Percentiles rank a stretch among this genome's conserved stretches.
Conservation (phyloP, 495 filamentous ascomycete genomes). For the Staphylotrichum tortipilum region DNA sequence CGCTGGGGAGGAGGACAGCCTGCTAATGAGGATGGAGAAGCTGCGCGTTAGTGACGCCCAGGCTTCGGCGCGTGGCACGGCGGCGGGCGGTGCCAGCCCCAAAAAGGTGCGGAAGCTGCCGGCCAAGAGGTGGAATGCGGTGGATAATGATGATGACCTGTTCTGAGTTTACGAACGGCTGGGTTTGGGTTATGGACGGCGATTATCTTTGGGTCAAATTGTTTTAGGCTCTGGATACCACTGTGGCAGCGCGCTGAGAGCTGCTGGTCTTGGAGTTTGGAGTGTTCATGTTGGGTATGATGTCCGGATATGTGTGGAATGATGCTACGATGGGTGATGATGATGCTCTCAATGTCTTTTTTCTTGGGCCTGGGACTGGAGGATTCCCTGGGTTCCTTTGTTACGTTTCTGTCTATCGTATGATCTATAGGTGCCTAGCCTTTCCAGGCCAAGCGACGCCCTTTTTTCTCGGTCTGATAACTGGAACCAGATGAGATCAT, state of each 20-base stretch:
- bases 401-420: too few relatives aligned
- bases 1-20: conserved; percentile 11
- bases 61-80: background rate
- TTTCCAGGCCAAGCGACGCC: too few relatives aligned
- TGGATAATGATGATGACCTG: conserved; percentile 31
- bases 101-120: conserved; percentile 36
- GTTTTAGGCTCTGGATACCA: conserved; percentile 1
- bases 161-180: conserved; percentile 15
- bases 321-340: background rate
- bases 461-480: too few relatives aligned
- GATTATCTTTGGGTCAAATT: background rate
- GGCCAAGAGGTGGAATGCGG: conserved; percentile 28
- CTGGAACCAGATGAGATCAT: too few relatives aligned
- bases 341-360: background rate
- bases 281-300: background rate
- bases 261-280: background rate
- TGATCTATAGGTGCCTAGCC: too few relatives aligned
- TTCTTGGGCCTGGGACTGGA: background rate
- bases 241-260: background rate
- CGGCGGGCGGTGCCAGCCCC: conserved; percentile 15
- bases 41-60: conserved; percentile 17
- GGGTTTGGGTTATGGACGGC: background rate
- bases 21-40: conserved; percentile 18
- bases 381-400: too few relatives aligned
- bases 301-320: background rate